Base-by-base conservation (phyloP, 2,329 filamentous ascomycete genomes). In the Monosporascus ibericus region DNA sequence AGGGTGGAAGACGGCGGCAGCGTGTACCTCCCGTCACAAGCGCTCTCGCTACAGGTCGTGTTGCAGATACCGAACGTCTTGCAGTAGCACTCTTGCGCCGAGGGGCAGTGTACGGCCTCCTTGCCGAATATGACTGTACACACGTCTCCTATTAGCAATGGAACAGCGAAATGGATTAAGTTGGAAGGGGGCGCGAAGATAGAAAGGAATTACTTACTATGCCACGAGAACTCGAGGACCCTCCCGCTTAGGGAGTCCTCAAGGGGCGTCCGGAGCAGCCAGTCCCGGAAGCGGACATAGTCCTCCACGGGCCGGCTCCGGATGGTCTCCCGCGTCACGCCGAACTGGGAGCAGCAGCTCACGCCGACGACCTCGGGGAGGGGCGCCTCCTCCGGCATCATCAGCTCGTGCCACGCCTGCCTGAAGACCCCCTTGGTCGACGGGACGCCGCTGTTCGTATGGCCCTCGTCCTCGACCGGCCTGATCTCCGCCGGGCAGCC, bases 321-420 rank as follows among this genome's bases (percentile, higher is more conserved):
- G 30, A 86, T 73, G 46, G 75, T 75, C 6, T 79, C 74, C 7
- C 74, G 70, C 3, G 80, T 79, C 6, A 86, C 77, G 0, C 79
- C 84, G 55, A 87, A 87, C 65, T 87, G 84, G 18, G 82, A 81
- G 65, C 83, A 86, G 63, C 83, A 86, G n/a, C 80, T 74, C 5
- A 78, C 76, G 2, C 75, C 80, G 8, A 85, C 72, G 11, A 74
- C 61, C 1, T 70, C 63, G 0, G 81, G 80, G 4, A 81, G 70
- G n/a, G 65, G 61, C n/a, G 18, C 5, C 4, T 71, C 55, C 14
- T 62, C 67, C 2, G 70, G 73, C 27, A 75, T 65, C 34, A 75
- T 65, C 1, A 78, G 61, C 55, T 75, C 65, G 52, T 68, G 58
- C 55, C 75, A 78, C 6, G 73, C 70, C 36, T 60, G 57, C 59